Percentiles rank a stretch among this genome's conserved stretches.
Evolutionary conservation across 352 stramenopile species (phyloP).

Genomic region (Phytopythium delawarense): DNA sequence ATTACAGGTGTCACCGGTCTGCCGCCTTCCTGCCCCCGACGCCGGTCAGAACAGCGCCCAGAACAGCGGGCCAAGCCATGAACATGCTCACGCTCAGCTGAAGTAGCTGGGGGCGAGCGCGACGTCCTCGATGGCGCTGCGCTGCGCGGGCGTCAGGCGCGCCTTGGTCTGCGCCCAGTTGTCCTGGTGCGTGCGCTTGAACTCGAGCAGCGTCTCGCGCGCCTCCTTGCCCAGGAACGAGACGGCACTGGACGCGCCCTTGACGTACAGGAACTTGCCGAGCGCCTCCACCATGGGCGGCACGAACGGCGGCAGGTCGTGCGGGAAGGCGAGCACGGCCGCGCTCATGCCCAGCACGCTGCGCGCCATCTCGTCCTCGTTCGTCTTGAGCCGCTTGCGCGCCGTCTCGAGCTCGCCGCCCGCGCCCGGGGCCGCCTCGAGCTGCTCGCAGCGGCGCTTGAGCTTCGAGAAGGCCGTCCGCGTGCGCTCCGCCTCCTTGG

Average conservation of each 20-base stretch:
- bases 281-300: conserved; percentile 72
- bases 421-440: conserved; percentile 12
- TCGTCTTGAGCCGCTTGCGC: conserved; percentile 8
- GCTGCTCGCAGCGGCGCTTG: conserved; percentile 39
- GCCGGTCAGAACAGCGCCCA: too few relatives aligned
- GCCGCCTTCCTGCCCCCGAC: too few relatives aligned
- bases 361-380: conserved; percentile 43
- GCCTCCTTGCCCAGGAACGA: conserved; percentile 69
- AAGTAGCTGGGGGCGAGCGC: conserved; percentile 57
- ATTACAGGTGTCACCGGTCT: too few relatives aligned
- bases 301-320: conserved; percentile 64
- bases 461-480: conserved; percentile 56
- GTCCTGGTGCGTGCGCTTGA: conserved; percentile 81
- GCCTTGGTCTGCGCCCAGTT: conserved; percentile 75
- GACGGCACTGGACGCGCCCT: conserved; percentile 40
- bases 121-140: conserved; percentile 44
- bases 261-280: conserved; percentile 64
- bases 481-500: conserved; percentile 27
- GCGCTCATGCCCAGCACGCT: conserved; percentile 68
- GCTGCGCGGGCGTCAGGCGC: conserved; percentile 50
- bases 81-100: background rate
- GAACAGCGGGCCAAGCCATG: too few relatives aligned
- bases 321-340: conserved; percentile 68
- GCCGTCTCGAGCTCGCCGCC: background rate
- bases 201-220: conserved; percentile 77